Evolutionary conservation across 192 early-diverging fungal species (phyloP), one percentile per base, ranked within the genome.

Genomic region (Umbelopsis isabellina): DNA sequence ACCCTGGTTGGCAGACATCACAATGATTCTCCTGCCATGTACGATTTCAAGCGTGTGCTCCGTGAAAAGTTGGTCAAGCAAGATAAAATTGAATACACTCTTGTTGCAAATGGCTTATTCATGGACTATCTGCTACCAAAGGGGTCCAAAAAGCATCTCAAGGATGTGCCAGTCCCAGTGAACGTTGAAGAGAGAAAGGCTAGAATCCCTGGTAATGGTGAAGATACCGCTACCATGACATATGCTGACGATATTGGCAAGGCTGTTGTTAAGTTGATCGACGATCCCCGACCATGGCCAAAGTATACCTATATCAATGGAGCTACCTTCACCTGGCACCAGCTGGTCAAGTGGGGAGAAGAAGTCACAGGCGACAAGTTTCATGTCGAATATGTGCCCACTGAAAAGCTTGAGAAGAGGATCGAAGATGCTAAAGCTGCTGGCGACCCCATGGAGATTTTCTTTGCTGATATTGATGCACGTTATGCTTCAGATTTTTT

Each of bases 301-400:
- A 61, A 35, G 30, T 61, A 61, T 30, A 61, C 55, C 6, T 61
- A 61, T 16, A 33, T 61, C 16, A 35, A 11, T 2, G 55, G 55
- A 61, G 11, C 55, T 3, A n/a, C 33, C 5, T 35, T 30, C 11
- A 35, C 55, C 12, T 61, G 25, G 55, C 37, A 61, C 13, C 15
- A 61, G 13, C 27, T 61, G 0, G 16, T 61, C 25, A 33, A 61
- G 25, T 35, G 18, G 21, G 55, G 55, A 61, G 55, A 61, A 25
- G 55, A 61, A 18, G 55, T 16, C 23, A 61, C 55, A 27, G 55
- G 55, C 4, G 55, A 61, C 1, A 61, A 61, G 55, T n/a, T 61
- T 18, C 8, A 27, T 13, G 55, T 61, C 8, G 25, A 15, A 4
- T 61, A 61, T 35, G 12, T 35, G 0, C 30, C 55, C 18, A 1